Evolutionary conservation across 805 yeast species (phyloP), one percentile per base, ranked within the genome.

Genomic region (Cyberlindnera mississippiensis): DNA sequence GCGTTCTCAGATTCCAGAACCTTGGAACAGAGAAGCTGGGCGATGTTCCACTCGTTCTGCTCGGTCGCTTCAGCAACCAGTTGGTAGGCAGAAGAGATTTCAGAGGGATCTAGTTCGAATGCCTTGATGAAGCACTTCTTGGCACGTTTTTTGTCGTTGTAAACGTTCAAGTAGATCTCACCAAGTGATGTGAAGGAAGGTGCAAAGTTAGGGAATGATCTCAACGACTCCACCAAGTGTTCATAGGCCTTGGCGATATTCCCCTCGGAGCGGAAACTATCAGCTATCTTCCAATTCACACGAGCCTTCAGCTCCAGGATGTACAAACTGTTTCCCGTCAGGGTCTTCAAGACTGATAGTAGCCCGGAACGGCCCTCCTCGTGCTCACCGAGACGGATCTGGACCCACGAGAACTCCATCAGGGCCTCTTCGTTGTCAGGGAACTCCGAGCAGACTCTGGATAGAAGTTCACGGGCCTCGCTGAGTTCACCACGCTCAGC

Each of bases 91-190:
- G 99, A 86, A 1, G 62, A 65, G 8, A 84, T 64, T 56, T 93
- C 95, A 12, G 82, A 76, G 0, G 82, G 73, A 60, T 89, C 93
- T 24, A 91, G 64, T 55, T 91, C 97, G 58, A 91, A 85, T 0
- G 98, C 96, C 55, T 82, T 86, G 59, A 82, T 79, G 59, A 82
- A 91, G 60, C 96, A 89, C 57, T 87, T 88, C 40, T 80, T 80
- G 0, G 97, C 95, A 36, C 93, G 74, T 0, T 66, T 64, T 20
- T 63, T 57, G 55, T 89, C 96, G 9, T 68, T 62, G 45, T 72
- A 80, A 44, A 73, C 66, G 2, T 74, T 71, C 4, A 73, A 62
- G 54, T 87, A 90, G n/a, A 87, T 68, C 37, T 73, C 60, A 18
- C 99, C 99, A 19, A 93, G 65, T 2, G 88, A 73, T 0, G 96